Evolutionary conservation across 1,284 basidiomycete genomes (phyloP).

Genomic region (Kwoniella shivajii): DNA sequence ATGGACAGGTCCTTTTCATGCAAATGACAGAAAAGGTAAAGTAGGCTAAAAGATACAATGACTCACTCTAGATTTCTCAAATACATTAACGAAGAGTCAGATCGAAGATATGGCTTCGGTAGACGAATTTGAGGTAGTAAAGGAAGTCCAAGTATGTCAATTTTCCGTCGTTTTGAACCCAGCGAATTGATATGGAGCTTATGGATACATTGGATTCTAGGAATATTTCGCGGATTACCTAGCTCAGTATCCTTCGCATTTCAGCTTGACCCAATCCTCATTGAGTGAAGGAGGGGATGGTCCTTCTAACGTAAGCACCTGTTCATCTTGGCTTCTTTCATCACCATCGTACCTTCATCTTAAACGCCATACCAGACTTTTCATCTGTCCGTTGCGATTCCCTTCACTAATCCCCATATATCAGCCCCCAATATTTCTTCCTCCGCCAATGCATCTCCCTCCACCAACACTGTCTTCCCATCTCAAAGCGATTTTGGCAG

Average conservation of each 20-base stretch:
- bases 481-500: conserved; percentile 80
- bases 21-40: too few species aligned
- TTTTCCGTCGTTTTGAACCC: not conserved
- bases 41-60: too few species aligned
- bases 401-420: not conserved
- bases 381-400: too few species aligned
- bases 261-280: conserved; percentile 75
- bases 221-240: conserved; percentile 96
- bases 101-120: conserved; percentile 93
- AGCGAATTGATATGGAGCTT: not conserved
- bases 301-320: conserved; percentile 52
- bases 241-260: conserved; percentile 81
- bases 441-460: conserved; percentile 59
- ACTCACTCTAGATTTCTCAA: conserved; percentile 78
- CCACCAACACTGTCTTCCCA: conserved; percentile 73
- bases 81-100: conserved; percentile 80
- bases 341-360: not conserved
- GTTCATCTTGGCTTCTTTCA: not conserved
- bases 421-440: conserved; percentile 57
- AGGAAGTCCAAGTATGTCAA: conserved; percentile 82
- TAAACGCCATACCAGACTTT: not conserved
- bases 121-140: conserved; percentile 94
- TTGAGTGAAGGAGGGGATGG: conserved; percentile 52
- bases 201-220: conserved; percentile 54
- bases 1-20: too few species aligned